phyloP scores from a whole-genome alignment of 352 stramenopile species.

The Phytophthora colocasiae region DNA sequence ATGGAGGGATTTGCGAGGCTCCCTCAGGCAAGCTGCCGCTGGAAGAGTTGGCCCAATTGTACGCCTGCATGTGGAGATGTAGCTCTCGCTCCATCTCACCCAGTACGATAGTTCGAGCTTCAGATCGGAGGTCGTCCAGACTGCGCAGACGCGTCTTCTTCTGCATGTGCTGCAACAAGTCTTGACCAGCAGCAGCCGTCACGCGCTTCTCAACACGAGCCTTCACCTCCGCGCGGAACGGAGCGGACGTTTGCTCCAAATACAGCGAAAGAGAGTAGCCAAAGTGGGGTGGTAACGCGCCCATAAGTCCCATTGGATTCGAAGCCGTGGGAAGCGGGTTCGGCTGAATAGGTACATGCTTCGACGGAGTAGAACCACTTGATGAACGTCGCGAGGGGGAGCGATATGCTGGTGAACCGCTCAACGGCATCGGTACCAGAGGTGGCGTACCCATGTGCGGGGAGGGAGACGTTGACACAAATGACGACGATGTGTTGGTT shows the following conservation, averaged over 20 bases:
- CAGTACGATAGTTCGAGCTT: conserved; percentile 68
- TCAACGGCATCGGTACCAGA: conserved; percentile 29
- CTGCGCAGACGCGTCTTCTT: conserved; percentile 83
- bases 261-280: conserved; percentile 73
- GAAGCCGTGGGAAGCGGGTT: conserved; percentile 78
- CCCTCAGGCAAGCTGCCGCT: conserved; percentile 28
- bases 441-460: conserved; percentile 26
- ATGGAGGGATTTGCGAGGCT: conserved; percentile 52
- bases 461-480: conserved; percentile 31
- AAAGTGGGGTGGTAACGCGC: conserved; percentile 61
- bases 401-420: conserved; percentile 28
- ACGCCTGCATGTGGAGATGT: conserved; percentile 74
- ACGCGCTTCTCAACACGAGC: conserved; percentile 81
- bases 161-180: conserved; percentile 85
- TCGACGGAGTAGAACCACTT: conserved; percentile 27
- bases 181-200: conserved; percentile 70
- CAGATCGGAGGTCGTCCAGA: conserved; percentile 68
- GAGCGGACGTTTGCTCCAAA: conserved; percentile 72
- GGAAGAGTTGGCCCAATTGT: conserved; percentile 58
- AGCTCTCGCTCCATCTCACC: conserved; percentile 79
- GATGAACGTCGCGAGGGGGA: conserved; percentile 30
- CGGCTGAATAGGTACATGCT: conserved; percentile 80
- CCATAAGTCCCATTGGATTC: conserved; percentile 73
- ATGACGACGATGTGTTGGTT: conserved; percentile 30
- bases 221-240: conserved; percentile 76